Base-by-base conservation (phyloP, 2,329 filamentous ascomycete species). In the Calcarisporium arbuscula region DNA sequence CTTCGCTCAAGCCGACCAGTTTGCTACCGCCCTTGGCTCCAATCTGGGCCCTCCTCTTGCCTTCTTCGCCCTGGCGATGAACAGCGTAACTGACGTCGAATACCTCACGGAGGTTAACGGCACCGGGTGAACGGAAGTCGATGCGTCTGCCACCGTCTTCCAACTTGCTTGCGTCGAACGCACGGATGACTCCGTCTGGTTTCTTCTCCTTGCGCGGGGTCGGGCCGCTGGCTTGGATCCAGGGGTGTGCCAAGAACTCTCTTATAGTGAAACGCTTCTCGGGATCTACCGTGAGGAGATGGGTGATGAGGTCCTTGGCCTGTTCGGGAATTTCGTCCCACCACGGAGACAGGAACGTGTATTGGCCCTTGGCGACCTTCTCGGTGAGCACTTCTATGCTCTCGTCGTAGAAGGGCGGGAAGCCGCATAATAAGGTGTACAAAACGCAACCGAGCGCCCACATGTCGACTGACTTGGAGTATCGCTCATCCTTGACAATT, bases 401-500 rank as follows among this genome's bases (percentile, higher is more conserved):
- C 64, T 98, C 92, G 49, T 98, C 92, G 60, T 98, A 95, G 62
- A 98, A 98, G 4, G 92, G 92, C 8, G 92, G 92, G 66, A 98
- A 98, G 11, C 92, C 92, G 51, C 92, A 98, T 12, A 98, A 82
- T 2, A 98, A 69, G 1, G 92, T 98, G 67, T 98, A 98, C 5
- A 98, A 70, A 9, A 98, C 92, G 57, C 92, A 98, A 11, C 92
- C 92, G 20, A 98, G 64, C 4, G 92, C 92, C 92, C 92, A 98
- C 92, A 98, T 98, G 54, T 98, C 92, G 29, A 98, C 92, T 33
- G 87, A 94, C 70, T 96, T 98, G 23, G 90, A 96, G 61, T 98
- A 98, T 16, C 89, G 80, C 64, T 98, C 92, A 61, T 98, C 92
- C 64, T 96, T 96, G 57, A 98, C 92, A 43, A 98, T 98, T 57